A percentile compares a stretch with the other conserved stretches of the same genome.
Conservation (phyloP, 2,329 filamentous ascomycete genomes). For the Xylariales sp. region DNA sequence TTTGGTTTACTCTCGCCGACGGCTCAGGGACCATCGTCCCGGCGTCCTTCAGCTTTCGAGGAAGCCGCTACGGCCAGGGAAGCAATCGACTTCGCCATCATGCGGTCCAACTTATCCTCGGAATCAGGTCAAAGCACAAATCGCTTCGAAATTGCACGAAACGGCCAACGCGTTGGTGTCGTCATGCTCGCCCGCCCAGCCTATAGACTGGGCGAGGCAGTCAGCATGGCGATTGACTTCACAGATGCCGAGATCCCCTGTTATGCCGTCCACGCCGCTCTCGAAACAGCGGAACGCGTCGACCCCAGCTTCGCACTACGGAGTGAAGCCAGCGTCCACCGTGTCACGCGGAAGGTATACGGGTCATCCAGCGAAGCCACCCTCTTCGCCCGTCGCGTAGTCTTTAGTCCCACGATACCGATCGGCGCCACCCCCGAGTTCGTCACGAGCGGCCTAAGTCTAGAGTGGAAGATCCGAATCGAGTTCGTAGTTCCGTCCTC, state of each 20-base stretch:
- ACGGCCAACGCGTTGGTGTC: conserved; percentile 85
- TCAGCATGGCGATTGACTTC: conserved; percentile 83
- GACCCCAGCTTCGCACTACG: conserved; percentile 76
- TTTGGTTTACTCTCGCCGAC: conserved; percentile 69
- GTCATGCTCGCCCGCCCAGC: conserved; percentile 84
- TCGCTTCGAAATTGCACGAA: conserved; percentile 89
- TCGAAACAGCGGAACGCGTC: conserved; percentile 84
- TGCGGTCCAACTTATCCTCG: conserved; percentile 67
- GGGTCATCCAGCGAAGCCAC: conserved; percentile 76
- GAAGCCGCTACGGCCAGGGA: conserved; percentile 67
- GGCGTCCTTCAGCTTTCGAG: conserved; percentile 50
- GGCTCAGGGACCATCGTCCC: conserved; percentile 50
- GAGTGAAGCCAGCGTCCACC: conserved; percentile 77
- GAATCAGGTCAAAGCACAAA: conserved; percentile 78
- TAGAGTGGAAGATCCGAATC: conserved; percentile 85
- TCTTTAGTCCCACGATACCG: conserved; percentile 81
- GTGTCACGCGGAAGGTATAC: conserved; percentile 80
- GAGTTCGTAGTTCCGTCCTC: conserved; percentile 82
- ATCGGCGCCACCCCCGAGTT: conserved; percentile 83
- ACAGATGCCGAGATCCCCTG: conserved; percentile 70
- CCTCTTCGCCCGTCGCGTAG: conserved; percentile 71
- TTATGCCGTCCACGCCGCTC: conserved; percentile 76
- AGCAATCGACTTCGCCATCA: conserved; percentile 84
- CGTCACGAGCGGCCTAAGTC: conserved; percentile 78
- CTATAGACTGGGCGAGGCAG: conserved; percentile 82